Evolutionary conservation across 2,329 filamentous ascomycete species (phyloP), one percentile per base, ranked within the genome.

Genomic region (Microdochium bolleyi): DNA sequence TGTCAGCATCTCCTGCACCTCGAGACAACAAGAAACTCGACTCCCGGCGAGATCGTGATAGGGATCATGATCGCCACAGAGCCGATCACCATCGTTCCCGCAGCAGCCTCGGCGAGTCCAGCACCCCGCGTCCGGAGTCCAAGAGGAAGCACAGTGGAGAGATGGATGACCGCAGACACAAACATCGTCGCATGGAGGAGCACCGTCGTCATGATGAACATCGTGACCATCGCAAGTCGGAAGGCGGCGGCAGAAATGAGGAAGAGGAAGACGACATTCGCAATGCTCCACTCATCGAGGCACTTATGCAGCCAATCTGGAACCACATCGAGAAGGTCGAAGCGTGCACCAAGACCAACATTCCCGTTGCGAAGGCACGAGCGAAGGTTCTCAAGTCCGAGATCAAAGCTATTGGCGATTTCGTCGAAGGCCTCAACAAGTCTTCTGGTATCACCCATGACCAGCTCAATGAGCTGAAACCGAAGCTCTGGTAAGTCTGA

Each of bases 1-100:
- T 82, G 37, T 87, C 85, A 21, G 85, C 83, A n/a, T 91, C 88
- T 19, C 88, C 88, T 8, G 85, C 78, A 22, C 85, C 87, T 2
- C 73, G 74, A 27, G 64, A 69, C 51, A 66, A 69, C 19, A 80
- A 79, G 66, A 73, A 80, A 56, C 58, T 66, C 3, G 66, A 64
- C 51, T 75, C 76, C 54, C 70, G 73, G 56, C 70, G 73, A 37
- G 75, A 77, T 19, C 72, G 76, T 46, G 75, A 79, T 34, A 70
- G 75, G 41, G 72, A 76, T 24, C 71, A 73, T 48, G 67, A 66
- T 51, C 62, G 62, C n/a, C 67, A 67, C 13, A 70, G 74, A 51
- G 66, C 67, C 41, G 76, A 80, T 27, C 74, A 78, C 50, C 72
- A 75, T 51, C 76, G 78, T 34, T 73, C 76, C 24, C 74, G 76